phyloP scores from a whole-genome alignment of 306 rosid genomes.

The Casuarina equisetifolia region DNA sequence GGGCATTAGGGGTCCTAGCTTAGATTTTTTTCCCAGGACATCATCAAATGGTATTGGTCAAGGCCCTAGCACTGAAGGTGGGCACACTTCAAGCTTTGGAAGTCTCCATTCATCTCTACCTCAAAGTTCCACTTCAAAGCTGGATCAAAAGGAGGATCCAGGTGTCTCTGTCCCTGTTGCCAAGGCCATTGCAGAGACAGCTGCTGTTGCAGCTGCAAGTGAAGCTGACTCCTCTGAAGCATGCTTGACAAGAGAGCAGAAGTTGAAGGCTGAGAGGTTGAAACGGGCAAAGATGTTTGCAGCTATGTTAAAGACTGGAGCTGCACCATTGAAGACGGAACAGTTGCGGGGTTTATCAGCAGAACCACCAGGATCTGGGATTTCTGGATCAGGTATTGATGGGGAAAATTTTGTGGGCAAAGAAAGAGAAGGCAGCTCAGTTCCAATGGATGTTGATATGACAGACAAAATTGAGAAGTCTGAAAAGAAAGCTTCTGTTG shows the following conservation, averaged over 20 bases:
- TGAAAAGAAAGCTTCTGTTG: conserved; percentile 34
- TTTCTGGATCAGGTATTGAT: conserved; percentile 54
- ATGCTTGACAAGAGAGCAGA: conserved; percentile 70
- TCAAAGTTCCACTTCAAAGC: conserved; percentile 29
- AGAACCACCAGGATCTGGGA: conserved; percentile 59
- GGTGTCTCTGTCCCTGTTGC: conserved; percentile 47
- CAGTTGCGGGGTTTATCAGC: conserved; percentile 44
- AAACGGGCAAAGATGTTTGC: conserved; percentile 89
- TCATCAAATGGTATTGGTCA: conserved; percentile 48
- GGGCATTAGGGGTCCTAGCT: conserved; percentile 58
- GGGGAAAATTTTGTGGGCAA: conserved; percentile 38
- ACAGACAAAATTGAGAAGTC: conserved; percentile 40
- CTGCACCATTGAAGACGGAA: conserved; percentile 52
- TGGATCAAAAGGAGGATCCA: conserved; percentile 25
- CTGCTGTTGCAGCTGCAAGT: conserved; percentile 63
- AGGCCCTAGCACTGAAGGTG: conserved; percentile 49
- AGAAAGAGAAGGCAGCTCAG: conserved; percentile 79
- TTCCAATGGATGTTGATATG: conserved; percentile 48
- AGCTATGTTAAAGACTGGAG: conserved; percentile 67
- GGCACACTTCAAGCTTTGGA: conserved; percentile 45
- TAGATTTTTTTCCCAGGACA: conserved; percentile 46
- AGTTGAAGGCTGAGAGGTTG: conserved; percentile 81
- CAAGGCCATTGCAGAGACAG: conserved; percentile 64
- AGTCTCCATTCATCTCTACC: conserved; percentile 47
- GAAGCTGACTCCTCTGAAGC: conserved; percentile 86